Evolutionary conservation across 345 rosid genomes (phyloP), one percentile per base, ranked within the genome.

Genomic region (Eucalyptus decipiens): DNA sequence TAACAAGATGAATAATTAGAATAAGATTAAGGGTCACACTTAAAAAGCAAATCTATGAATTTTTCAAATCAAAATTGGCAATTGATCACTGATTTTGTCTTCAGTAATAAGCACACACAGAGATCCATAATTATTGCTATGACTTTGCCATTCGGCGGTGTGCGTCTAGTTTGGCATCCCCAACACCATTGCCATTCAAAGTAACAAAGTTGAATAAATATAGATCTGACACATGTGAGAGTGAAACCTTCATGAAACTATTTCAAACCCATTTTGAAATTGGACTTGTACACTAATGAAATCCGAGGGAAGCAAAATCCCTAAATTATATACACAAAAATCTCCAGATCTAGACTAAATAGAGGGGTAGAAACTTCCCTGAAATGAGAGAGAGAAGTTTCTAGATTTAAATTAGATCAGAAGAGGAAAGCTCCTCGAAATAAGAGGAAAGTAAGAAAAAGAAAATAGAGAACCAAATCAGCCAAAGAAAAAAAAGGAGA

Each of bases 171-270:
- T 60, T 6, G 67, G 32, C n/a, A 60, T 60, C 67, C 67, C 16
- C 1, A 11, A 26, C 67, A 11, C 32, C 67, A 60, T 60, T 11
- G 32, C 16, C 67, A 60, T 60, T 1, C 16, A 12, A 28, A 60
- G 67, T 60, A 60, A 60, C 32, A 60, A 24, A 28, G n/a, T 60
- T 60, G 67, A 26, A 60, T 0, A 28, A 60, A 16, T 28, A 26
- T 5, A 24, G 0, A 58, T 60, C 0, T 60, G 0, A 26, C 32
- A 60, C 32, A 0, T 26, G n/a, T 6, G 32, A 11, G 32, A 60
- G 67, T 0, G 67, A 60, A 28, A 60, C 32, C 32, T 60, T 60
- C 16, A 60, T 6, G 23, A 60, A 60, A 12, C 16, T 60, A 0
- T 28, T 60, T 12, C 67, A 6, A 60, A 0, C 32, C 0, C 0